Percentiles rank a stretch among this genome's conserved stretches.
phyloP scores from a whole-genome alignment of 768 basidiomycete genomes.

The Lentinula aciculospora region DNA sequence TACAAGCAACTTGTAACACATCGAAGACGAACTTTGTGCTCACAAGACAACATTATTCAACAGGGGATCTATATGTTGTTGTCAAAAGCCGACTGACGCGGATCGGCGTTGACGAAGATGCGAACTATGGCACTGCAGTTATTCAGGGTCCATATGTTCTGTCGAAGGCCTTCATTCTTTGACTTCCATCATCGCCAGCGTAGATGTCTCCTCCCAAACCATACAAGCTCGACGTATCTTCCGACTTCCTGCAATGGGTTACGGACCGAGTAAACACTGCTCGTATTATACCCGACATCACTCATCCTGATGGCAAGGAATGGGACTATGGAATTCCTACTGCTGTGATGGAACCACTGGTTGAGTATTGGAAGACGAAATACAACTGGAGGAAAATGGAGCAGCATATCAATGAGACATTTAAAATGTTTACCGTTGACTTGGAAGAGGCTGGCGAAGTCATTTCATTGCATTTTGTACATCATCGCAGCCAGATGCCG shows the following conservation, averaged over 20 bases:
- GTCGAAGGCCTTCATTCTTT: not conserved
- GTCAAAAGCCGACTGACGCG: not conserved
- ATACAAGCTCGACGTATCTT: slow-evolving; percentile 36
- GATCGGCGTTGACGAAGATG: not conserved
- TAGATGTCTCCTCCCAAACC: slow-evolving; percentile 12
- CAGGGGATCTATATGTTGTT: not conserved
- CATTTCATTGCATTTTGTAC: slow-evolving; percentile 49
- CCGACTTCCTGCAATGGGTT: slow-evolving; percentile 32
- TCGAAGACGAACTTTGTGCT: too few relatives aligned
- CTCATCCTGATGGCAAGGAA: slow-evolving; percentile 32
- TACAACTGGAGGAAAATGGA: slow-evolving; percentile 50
- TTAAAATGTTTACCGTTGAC: slow-evolving; percentile 47
- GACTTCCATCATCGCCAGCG: not conserved
- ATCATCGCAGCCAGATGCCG: slow-evolving; percentile 32
- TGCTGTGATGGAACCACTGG: slow-evolving; percentile 32
- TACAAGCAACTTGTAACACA: too few relatives aligned
- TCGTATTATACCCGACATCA: slow-evolving; percentile 37
- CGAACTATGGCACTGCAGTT: not conserved
- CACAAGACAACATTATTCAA: too few relatives aligned
- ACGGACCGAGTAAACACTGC: slow-evolving; percentile 35
- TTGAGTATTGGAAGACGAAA: slow-evolving; percentile 36
- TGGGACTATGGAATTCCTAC: slow-evolving; percentile 48
- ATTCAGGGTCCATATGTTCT: not conserved
- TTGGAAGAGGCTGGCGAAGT: slow-evolving; percentile 37
- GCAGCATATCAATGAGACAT: slow-evolving; percentile 36